These are phyloP conservation scores for Umbelopsis sp. DNA, from an alignment of 192 early-diverging fungal species.

Conservation along the genomic window DNA sequence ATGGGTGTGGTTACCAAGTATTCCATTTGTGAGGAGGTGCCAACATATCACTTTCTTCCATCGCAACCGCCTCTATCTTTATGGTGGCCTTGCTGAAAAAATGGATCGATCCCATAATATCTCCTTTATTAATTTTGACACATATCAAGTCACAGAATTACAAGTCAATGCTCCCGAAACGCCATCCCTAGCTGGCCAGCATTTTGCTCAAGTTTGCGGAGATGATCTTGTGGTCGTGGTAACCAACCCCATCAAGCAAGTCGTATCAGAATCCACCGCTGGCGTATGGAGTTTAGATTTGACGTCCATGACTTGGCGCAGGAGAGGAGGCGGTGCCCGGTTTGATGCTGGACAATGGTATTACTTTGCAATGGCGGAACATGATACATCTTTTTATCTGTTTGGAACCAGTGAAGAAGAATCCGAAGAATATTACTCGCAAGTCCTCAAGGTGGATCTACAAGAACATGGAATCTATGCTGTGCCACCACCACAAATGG, in stretches of 20 bases:
- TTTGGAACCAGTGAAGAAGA: conserved; percentile 60
- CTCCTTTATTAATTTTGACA: conserved; percentile 55
- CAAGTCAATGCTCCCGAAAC: conserved; percentile 48
- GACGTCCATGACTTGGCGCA: conserved; percentile 56
- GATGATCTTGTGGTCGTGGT: conserved; percentile 59
- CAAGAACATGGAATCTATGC: conserved; percentile 55
- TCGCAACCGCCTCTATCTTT: conserved; percentile 56
- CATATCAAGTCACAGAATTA: conserved; percentile 45
- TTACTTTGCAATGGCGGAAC: conserved; percentile 58
- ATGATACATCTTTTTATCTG: conserved; percentile 50
- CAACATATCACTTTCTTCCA: conserved; percentile 60
- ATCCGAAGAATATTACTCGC: conserved; percentile 61
- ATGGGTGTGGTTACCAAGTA: conserved; percentile 58
- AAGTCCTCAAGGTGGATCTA: conserved; percentile 56
- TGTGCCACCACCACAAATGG: conserved; percentile 53
- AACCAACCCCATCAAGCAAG: conserved; percentile 40
- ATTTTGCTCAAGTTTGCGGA: conserved; percentile 64
- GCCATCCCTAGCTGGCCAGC: conserved; percentile 59
- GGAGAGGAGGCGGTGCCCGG: conserved; percentile 33
- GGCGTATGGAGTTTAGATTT: conserved; percentile 66
- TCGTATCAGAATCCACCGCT: conserved; percentile 44
- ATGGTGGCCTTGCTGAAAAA: conserved; percentile 59
- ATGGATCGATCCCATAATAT: conserved; percentile 58
- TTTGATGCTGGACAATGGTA: conserved; percentile 53
- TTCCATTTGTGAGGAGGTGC: conserved; percentile 53